Base-by-base conservation (phyloP, 257 asterid species). In the Ligustrum vulgare region DNA sequence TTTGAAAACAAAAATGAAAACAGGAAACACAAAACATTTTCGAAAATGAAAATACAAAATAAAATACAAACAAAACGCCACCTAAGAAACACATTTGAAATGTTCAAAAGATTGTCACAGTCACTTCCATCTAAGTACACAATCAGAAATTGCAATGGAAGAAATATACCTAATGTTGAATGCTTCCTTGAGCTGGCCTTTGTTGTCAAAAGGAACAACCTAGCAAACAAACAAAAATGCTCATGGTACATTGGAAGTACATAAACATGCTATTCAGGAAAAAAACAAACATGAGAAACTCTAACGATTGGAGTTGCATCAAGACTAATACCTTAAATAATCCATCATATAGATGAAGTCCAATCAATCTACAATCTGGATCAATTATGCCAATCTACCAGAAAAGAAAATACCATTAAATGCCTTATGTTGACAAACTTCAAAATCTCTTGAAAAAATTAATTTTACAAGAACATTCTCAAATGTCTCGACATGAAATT, bases 161-260 rank as follows among this genome's bases (percentile, higher is more conserved):
- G 63, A 75, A 54, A 33, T 23, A 64, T 87, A 93, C 98, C 98
- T 93, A 70, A 93, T 93, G 86, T 93, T 91, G 76, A 91, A 91
- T 54, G 97, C 97, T 88, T 93, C 98, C 86, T 89, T 93, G 70
- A 93, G 91, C 82, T 88, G 97, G 69, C 98, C 98, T 86, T 89
- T 91, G 80, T 88, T 93, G 79, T 93, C 98, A 82, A 93, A 91
- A 75, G 98, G 98, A 79, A 93, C 91, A 72, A 91, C 98, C 98
- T 93, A 85, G 34, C 56, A 71, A 72, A 70, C 31, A 78, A 56
- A 72, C 9, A 77, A 28, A 67, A 45, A 72, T 25, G 49, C 39
- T 68, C 16, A 71, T 77, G 74, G 78, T 47, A 43, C 32, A 15
- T 22, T 15, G 41, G 51, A 37, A 23, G 51, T 22, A 3, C 60